Evolutionary conservation across 371 early-diverging fungal species (phyloP), one percentile per base, ranked within the genome.

Genomic region (Actinomucor elegans): DNA sequence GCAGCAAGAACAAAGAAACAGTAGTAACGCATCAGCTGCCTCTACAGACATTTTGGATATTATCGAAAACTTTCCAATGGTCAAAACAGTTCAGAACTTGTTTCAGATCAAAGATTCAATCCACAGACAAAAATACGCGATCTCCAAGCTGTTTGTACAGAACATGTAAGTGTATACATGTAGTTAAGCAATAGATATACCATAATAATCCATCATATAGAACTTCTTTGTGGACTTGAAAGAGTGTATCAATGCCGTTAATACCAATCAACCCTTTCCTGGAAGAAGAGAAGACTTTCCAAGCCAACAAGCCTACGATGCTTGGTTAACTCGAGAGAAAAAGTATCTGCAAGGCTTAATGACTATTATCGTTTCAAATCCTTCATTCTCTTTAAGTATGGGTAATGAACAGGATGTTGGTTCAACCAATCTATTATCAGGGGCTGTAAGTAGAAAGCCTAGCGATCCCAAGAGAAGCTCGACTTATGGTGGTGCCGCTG

Each of bases 221-320:
- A 69, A 71, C 15, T 61, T 69, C 35, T 53, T 78, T 35, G 20
- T 69, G 47, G 79, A 78, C 61, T 41, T 78, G 2, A 78, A 75
- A 47, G 73, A 75, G 48, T 69, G 67, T 32, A 73, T 73, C 28
- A 78, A 73, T 40, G 71, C 75, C 44, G 64, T 78, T 8, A 71
- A 73, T 43, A 71, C 68, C 17, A 73, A 75, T 23, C 71, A 69
- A 40, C 57, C 79, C 0, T 78, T 71, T 40, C 79, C 79, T 8
- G 79, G 73, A 3, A 65, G 75, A 62, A 59, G 71, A 41, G 73
- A 75, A 26, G 79, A 78, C 66, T 78, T 75, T 29, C 54, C 71
- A 18, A 62, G 43, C 11, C 65, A 69, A 35, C 62, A 67, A 23
- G 69, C 66, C 9, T 75, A 75, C 35, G 75, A 78, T 26, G 67